A percentile compares a stretch with the other conserved stretches of the same genome.
Evolutionary conservation across 495 filamentous ascomycete genomes (phyloP).

Genomic region (Polyplosphaeria fusca): DNA sequence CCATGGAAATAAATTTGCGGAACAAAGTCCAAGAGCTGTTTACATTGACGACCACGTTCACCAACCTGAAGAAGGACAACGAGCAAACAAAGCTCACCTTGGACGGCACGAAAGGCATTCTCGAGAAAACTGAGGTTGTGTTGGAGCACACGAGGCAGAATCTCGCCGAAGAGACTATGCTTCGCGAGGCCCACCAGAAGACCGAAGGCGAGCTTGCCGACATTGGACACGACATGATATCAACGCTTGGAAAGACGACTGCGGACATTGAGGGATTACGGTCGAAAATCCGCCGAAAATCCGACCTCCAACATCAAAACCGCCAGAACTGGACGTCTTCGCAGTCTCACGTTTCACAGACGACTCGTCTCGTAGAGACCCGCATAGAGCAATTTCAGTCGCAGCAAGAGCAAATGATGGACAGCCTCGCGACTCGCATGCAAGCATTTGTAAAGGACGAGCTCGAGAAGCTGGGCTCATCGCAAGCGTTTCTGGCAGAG

Average conservation of each 20-base stretch:
- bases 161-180: constrained; percentile 72
- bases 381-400: constrained; percentile 65
- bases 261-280: constrained; percentile 75
- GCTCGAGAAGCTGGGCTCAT: constrained; percentile 60
- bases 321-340: constrained; percentile 73
- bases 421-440: constrained; percentile 64
- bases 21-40: constrained; percentile 92
- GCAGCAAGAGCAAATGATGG: constrained; percentile 68
- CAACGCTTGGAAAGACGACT: constrained; percentile 70
- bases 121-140: constrained; percentile 83
- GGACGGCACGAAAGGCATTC: constrained; percentile 71
- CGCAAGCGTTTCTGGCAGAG: constrained; percentile 64
- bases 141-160: constrained; percentile 69
- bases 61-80: constrained; percentile 78
- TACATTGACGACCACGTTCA: constrained; percentile 76
- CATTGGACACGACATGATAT: constrained; percentile 71
- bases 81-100: constrained; percentile 68
- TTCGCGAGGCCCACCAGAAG: constrained; percentile 79
- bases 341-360: constrained; percentile 66
- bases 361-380: constrained; percentile 71
- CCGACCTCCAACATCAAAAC: constrained; percentile 75
- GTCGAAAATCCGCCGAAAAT: constrained; percentile 76
- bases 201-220: constrained; percentile 73
- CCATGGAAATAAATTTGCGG: constrained; percentile 80
- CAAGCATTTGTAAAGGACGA: constrained; percentile 69